Conservation (phyloP, 176 grass and related monocot genomes). For the Tillandsia leiboldiana region DNA sequence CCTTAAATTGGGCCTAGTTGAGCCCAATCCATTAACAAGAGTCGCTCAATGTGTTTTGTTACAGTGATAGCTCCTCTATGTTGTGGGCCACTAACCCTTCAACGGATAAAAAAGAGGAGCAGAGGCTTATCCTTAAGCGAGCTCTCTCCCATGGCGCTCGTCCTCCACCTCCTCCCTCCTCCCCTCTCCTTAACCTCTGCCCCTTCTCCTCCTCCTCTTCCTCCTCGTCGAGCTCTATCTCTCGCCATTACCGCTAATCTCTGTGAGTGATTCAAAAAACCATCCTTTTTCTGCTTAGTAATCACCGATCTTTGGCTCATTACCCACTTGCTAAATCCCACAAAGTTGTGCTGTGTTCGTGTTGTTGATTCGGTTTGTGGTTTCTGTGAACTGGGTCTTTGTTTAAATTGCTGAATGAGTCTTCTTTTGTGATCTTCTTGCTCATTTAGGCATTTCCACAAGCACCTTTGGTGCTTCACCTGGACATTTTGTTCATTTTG, state of each 20-base stretch:
- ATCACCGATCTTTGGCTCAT: background rate
- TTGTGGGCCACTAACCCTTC: background rate
- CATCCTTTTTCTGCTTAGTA: background rate
- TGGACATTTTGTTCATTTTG: background rate
- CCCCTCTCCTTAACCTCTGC: conserved; percentile 39
- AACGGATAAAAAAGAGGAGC: background rate
- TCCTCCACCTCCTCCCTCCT: conserved; percentile 31
- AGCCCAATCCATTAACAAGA: background rate
- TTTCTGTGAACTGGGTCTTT: background rate
- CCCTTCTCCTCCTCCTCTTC: conserved; percentile 10
- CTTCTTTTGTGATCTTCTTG: background rate
- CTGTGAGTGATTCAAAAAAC: conserved; percentile 1
- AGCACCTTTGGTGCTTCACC: conserved; percentile 3
- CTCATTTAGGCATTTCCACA: conserved; percentile 31
- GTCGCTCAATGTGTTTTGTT: too few species aligned
- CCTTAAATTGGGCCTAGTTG: background rate
- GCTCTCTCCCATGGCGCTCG: conserved; percentile 39
- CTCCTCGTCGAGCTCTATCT: conserved; percentile 8
- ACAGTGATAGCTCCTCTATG: too few species aligned
- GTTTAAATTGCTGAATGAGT: background rate
- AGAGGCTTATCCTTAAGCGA: conserved; percentile 2
- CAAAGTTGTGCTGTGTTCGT: background rate
- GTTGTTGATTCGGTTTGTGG: background rate
- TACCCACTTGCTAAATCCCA: background rate
- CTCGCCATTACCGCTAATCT: background rate